These are phyloP conservation scores for Tephrocybe rancida DNA, from an alignment of 768 basidiomycete genomes.

Conservation along the genomic window DNA sequence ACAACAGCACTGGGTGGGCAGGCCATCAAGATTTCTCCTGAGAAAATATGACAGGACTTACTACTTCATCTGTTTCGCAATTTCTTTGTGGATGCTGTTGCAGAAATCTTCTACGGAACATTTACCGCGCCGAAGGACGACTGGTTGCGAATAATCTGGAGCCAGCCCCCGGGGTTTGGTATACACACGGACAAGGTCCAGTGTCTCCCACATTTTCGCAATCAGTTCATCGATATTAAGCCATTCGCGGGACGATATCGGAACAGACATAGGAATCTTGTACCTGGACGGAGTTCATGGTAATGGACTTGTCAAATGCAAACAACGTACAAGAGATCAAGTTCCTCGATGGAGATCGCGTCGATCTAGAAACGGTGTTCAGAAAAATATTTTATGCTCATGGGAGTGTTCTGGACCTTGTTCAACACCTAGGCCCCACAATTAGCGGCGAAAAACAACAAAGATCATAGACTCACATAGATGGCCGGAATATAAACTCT, in stretches of 20 bases:
- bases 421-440: constrained; percentile 63
- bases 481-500: constrained; percentile 94
- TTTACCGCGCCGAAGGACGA: constrained; percentile 74
- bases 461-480: constrained; percentile 60
- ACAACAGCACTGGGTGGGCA: constrained; percentile 73
- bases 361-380: constrained; percentile 66
- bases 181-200: constrained; percentile 94
- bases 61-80: constrained; percentile 98
- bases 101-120: constrained; percentile 89
- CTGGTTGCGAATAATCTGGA: constrained; percentile 91
- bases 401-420: constrained; percentile 53
- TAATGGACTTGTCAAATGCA: not conserved
- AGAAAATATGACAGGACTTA: constrained; percentile 36
- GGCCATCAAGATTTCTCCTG: not conserved
- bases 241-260: constrained; percentile 93
- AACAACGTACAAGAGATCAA: constrained; percentile 78
- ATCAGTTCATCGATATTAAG: constrained; percentile 95
- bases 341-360: constrained; percentile 97
- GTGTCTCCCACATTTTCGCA: constrained; percentile 90
- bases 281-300: constrained; percentile 44
- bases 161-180: constrained; percentile 91
- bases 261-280: constrained; percentile 95
- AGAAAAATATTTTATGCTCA: constrained; percentile 1
- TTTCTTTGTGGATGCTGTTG: constrained; percentile 94
- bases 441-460: not conserved